phyloP scores from a whole-genome alignment of 495 filamentous ascomycete species.

The Penicillium malachiteum region DNA sequence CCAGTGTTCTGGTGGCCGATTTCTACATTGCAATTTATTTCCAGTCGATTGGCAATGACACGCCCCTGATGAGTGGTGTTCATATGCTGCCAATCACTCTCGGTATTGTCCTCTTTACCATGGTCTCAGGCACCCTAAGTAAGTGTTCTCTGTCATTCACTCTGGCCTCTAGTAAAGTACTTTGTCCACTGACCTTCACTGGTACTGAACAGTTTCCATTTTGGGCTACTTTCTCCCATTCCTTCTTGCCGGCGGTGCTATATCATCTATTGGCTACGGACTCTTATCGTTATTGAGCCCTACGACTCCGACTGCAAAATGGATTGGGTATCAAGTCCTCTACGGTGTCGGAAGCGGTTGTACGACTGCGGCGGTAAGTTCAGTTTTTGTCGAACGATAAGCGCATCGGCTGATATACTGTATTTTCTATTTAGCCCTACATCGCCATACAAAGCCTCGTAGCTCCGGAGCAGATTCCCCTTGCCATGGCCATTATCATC shows the following conservation, averaged over 20 bases:
- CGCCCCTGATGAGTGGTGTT: conserved; percentile 64
- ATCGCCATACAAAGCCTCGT: conserved; percentile 66
- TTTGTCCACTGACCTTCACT: neutral
- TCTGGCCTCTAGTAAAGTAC: neutral
- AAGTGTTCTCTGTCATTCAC: neutral
- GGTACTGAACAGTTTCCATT: neutral
- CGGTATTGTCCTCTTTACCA: conserved; percentile 41
- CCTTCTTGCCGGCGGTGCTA: conserved; percentile 50
- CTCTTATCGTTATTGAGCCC: conserved; percentile 57
- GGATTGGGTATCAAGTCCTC: conserved; percentile 72
- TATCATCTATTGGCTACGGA: conserved; percentile 62
- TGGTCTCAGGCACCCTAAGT: conserved; percentile 50
- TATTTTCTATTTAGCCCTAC: conserved; percentile 31
- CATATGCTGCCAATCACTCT: conserved; percentile 66
- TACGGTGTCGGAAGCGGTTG: conserved; percentile 51
- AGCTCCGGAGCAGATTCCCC: conserved; percentile 53
- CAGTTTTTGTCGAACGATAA: neutral
- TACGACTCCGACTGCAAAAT: conserved; percentile 43
- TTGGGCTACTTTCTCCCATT: conserved; percentile 64
- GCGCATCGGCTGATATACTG: conserved; percentile 13
- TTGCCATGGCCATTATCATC: conserved; percentile 58
- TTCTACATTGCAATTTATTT: conserved; percentile 74
- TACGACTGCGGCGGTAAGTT: conserved; percentile 23
- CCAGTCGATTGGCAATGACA: conserved; percentile 64
- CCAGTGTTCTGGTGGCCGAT: conserved; percentile 48